These are phyloP conservation scores for Musa beccarii DNA, from an alignment of 176 grass and related monocot species.

Conservation along the genomic window DNA sequence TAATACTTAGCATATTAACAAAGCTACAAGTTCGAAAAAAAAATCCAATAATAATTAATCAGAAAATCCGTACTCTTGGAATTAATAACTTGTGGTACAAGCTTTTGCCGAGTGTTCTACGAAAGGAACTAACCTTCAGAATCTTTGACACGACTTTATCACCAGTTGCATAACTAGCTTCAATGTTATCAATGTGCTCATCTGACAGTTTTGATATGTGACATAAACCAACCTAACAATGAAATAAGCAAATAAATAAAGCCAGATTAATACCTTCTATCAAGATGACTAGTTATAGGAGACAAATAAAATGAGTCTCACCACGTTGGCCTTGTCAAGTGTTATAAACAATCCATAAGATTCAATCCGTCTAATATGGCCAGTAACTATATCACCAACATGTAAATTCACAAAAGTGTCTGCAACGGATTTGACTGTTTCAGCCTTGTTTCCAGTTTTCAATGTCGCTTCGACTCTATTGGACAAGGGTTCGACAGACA, in stretches of 20 bases:
- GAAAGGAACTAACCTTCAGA: slow-evolving; percentile 47
- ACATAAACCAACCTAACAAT: slow-evolving; percentile 86
- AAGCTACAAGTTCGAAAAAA: no score
- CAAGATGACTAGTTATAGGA: not conserved
- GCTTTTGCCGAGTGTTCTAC: not conserved
- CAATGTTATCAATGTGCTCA: slow-evolving; percentile 61
- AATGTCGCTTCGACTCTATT: slow-evolving; percentile 85
- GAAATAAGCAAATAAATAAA: slow-evolving; percentile 17
- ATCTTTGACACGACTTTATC: slow-evolving; percentile 73
- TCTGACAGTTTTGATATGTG: slow-evolving; percentile 91
- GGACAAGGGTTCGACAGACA: slow-evolving; percentile 47
- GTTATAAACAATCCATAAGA: slow-evolving; percentile 79
- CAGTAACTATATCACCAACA: slow-evolving; percentile 62
- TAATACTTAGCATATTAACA: no score
- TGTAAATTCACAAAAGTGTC: slow-evolving; percentile 50
- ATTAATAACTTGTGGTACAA: not conserved
- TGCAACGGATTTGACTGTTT: slow-evolving; percentile 30
- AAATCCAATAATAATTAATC: no score
- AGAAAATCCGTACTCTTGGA: no score
- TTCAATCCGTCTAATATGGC: slow-evolving; percentile 66
- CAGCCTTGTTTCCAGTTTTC: slow-evolving; percentile 32
- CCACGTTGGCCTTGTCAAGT: slow-evolving; percentile 55
- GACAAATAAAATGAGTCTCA: slow-evolving; percentile 26
- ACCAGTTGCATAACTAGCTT: slow-evolving; percentile 58
- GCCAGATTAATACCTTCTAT: not conserved